Conservation (phyloP, 768 basidiomycete genomes). For the Sporobolomyces pararoseus region DNA sequence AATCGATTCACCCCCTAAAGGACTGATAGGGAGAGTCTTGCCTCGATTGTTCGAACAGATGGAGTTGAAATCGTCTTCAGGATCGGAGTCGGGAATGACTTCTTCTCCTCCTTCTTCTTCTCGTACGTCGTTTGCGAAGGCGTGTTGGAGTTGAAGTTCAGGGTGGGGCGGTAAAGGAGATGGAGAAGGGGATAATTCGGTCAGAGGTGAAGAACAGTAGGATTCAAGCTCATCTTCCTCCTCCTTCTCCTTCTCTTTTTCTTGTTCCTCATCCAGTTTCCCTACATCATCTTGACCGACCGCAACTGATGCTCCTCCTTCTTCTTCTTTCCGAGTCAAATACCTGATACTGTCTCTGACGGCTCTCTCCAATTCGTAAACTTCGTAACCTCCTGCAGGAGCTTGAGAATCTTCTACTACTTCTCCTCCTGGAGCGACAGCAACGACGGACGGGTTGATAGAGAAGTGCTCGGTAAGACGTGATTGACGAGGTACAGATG, state of each 20-base stretch:
- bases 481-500: background rate
- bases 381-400: background rate
- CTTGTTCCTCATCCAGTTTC: background rate
- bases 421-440: background rate
- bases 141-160: background rate
- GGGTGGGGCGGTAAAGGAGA: background rate
- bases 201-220: conserved; percentile 2
- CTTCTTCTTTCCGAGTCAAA: too few species aligned
- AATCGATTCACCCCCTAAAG: background rate
- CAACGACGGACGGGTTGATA: background rate
- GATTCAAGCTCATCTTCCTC: background rate
- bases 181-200: background rate
- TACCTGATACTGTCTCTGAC: conserved; percentile 9
- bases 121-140: conserved; percentile 1
- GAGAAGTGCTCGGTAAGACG: conserved; percentile 2
- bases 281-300: background rate
- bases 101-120: background rate
- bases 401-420: background rate
- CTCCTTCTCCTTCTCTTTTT: background rate
- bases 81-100: conserved; percentile 19
- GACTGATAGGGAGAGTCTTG: too few species aligned
- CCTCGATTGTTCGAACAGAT: too few species aligned
- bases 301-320: too few species aligned
- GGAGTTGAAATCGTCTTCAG: conserved; percentile 20
- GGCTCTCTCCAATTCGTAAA: background rate